Percentiles rank a stretch among this genome's conserved stretches.
These are phyloP conservation scores for Coemansia sp. DNA, from an alignment of 192 early-diverging fungal genomes.

Conservation along the genomic window DNA sequence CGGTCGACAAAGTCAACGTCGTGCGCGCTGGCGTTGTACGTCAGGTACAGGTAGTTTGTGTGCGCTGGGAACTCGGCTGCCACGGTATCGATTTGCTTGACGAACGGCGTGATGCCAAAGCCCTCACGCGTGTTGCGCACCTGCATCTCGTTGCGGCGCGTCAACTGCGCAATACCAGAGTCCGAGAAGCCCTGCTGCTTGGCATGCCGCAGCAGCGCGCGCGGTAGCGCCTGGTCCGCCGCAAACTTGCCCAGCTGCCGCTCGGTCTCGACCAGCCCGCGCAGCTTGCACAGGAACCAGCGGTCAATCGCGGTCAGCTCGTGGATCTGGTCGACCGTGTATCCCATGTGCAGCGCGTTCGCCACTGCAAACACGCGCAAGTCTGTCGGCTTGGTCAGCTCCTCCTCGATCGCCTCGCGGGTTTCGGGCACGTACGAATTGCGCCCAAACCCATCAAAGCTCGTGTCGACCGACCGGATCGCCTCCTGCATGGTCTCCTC, in stretches of 20 bases:
- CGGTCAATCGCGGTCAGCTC: conserved; percentile 90
- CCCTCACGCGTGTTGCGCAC: conserved; percentile 80
- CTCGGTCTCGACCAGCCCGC: conserved; percentile 83
- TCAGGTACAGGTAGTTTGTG: conserved; percentile 99
- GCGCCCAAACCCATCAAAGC: conserved; percentile 80
- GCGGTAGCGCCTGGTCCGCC: conserved; percentile 55
- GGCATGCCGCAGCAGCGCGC: conserved; percentile 65
- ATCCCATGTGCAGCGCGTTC: conserved; percentile 90
- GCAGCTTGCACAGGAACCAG: conserved; percentile 97
- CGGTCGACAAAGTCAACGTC: conserved; percentile 93
- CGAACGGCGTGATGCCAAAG: conserved; percentile 83
- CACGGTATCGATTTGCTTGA: conserved; percentile 98
- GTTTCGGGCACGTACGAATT: conserved; percentile 61
- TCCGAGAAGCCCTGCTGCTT: conserved; percentile 99
- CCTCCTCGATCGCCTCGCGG: conserved; percentile 77
- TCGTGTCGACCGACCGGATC: conserved; percentile 85
- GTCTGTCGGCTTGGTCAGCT: conserved; percentile 87
- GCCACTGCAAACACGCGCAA: conserved; percentile 95
- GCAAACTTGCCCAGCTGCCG: conserved; percentile 55
- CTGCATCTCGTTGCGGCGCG: conserved; percentile 84
- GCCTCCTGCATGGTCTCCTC: conserved; percentile 99
- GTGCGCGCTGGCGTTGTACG: conserved; percentile 93
- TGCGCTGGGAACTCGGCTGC: conserved; percentile 98
- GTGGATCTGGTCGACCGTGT: conserved; percentile 89
- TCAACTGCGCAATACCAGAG: conserved; percentile 52